phyloP scores from a whole-genome alignment of 1,284 basidiomycete species.

The Termitomyces sp. region DNA sequence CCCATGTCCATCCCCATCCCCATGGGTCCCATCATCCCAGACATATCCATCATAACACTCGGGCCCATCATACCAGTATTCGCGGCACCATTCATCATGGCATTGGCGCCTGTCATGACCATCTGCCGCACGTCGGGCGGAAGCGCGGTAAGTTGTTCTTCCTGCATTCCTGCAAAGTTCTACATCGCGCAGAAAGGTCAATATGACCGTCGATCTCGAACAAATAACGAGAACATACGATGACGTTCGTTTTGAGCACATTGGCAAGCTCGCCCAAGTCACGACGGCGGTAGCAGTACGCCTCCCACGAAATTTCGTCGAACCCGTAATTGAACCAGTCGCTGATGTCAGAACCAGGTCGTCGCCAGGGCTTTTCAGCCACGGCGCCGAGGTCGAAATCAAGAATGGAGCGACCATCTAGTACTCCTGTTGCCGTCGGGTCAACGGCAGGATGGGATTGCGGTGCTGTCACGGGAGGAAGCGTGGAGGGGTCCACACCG shows the following conservation, averaged over 20 bases:
- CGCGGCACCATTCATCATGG: constrained; percentile 63
- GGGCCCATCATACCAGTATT: constrained; percentile 61
- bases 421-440: constrained; percentile 56
- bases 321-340: constrained; percentile 99
- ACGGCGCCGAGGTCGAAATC: constrained; percentile 84
- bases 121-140: constrained; percentile 77
- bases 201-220: background rate
- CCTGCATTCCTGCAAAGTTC: constrained; percentile 78
- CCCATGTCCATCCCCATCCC: constrained; percentile 46
- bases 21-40: constrained; percentile 47
- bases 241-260: constrained; percentile 71
- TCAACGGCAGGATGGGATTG: constrained; percentile 76
- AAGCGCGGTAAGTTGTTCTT: constrained; percentile 70
- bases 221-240: constrained; percentile 45
- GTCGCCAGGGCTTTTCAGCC: constrained; percentile 88
- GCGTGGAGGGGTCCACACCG: constrained; percentile 55
- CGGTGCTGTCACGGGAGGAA: constrained; percentile 63
- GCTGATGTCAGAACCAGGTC: constrained; percentile 88
- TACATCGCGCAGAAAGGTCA: constrained; percentile 22
- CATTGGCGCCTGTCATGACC: constrained; percentile 73
- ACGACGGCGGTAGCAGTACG: constrained; percentile 82
- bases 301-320: constrained; percentile 93
- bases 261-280: constrained; percentile 77
- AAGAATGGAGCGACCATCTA: constrained; percentile 80
- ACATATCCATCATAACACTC: constrained; percentile 60